A percentile compares a stretch with the other conserved stretches of the same genome.
These are phyloP conservation scores for Plantago elongata DNA, from an alignment of 257 asterid genomes.

Conservation along the genomic window DNA sequence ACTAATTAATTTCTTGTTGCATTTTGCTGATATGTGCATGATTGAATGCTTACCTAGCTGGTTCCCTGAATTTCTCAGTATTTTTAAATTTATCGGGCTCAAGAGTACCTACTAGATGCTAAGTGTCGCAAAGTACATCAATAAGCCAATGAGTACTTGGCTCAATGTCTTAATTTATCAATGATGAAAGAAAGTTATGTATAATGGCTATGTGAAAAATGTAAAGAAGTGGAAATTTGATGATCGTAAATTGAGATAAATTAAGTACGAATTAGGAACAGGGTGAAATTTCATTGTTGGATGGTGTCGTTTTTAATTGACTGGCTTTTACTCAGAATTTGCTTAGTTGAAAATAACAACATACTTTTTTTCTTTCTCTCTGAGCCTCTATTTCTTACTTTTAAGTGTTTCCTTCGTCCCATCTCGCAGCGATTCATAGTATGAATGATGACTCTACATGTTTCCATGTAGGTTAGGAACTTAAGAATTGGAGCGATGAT, in stretches of 20 bases:
- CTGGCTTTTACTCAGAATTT: neutral
- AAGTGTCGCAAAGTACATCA: too few relatives aligned
- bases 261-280: neutral
- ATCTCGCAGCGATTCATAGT: neutral
- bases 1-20: conserved; percentile 11
- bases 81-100: conserved; percentile 1
- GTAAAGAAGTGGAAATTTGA: conserved; percentile 9
- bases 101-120: neutral
- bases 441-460: neutral
- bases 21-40: conserved; percentile 18
- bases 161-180: too few relatives aligned
- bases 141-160: too few relatives aligned
- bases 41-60: conserved; percentile 10
- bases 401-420: neutral
- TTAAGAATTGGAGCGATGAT: conserved; percentile 93
- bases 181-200: neutral
- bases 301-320: conserved; percentile 1
- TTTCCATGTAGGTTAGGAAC: conserved; percentile 61
- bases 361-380: neutral
- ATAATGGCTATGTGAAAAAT: conserved; percentile 1
- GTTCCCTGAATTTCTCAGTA: neutral
- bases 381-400: neutral
- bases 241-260: conserved; percentile 6
- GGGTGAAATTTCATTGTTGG: conserved; percentile 5
- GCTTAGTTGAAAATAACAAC: conserved; percentile 11